phyloP scores from a whole-genome alignment of 2,329 filamentous ascomycete species.

The Alternaria tenuissima region DNA sequence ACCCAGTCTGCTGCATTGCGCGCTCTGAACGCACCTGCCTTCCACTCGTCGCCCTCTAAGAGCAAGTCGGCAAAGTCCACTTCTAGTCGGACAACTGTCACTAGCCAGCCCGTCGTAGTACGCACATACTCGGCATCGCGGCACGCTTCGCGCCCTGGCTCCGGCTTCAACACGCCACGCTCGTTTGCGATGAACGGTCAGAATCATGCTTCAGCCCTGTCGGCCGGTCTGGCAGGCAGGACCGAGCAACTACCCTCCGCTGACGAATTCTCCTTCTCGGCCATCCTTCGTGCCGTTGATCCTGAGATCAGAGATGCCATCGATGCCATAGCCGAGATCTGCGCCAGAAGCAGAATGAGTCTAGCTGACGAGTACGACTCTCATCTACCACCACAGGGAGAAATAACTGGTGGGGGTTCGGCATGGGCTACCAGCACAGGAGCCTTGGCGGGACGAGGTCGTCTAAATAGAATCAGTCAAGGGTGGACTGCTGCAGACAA shows the following conservation, averaged over 20 bases:
- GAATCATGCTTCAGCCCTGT: conserved; percentile 37
- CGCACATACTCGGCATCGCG: conserved; percentile 51
- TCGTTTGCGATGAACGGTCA: conserved; percentile 44
- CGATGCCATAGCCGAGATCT: conserved; percentile 70
- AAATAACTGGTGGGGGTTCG: conserved; percentile 55
- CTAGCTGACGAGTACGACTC: conserved; percentile 69
- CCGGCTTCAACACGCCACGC: conserved; percentile 43
- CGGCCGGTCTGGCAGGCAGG: conserved; percentile 40
- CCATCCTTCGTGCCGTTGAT: conserved; percentile 64
- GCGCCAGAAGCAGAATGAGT: conserved; percentile 67
- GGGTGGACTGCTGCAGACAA: conserved; percentile 49
- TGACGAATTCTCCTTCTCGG: conserved; percentile 64
- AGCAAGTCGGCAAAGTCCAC: conserved; percentile 50
- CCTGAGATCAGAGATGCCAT: conserved; percentile 66
- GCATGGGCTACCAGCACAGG: conserved; percentile 42
- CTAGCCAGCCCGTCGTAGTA: conserved; percentile 56
- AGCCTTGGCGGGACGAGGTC: conserved; percentile 41
- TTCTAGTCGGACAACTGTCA: conserved; percentile 50
- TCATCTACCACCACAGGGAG: conserved; percentile 68
- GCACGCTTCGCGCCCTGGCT: conserved; percentile 44
- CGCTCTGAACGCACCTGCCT: conserved; percentile 50
- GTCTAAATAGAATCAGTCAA: conserved; percentile 42
- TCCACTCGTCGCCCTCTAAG: conserved; percentile 43
- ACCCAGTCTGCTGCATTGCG: conserved; percentile 50
- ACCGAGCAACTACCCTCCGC: conserved; percentile 54